Evolutionary conservation across 768 basidiomycete species (phyloP).

Genomic region (Tricholoma hemisulphureum): DNA sequence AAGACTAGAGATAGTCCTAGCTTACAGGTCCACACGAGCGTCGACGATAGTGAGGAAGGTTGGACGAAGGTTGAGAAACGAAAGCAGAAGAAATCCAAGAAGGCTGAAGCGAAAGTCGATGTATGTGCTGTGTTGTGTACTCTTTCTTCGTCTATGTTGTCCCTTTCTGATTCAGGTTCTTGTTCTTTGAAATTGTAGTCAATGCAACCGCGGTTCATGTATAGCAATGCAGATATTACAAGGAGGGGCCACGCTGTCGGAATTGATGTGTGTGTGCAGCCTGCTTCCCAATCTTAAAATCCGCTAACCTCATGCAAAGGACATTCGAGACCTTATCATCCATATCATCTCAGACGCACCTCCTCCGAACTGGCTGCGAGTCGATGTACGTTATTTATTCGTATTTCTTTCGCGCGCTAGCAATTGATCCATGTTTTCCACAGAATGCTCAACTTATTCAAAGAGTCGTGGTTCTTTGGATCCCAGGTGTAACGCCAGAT

Average conservation of each 20-base stretch:
- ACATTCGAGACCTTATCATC: conserved; percentile 82
- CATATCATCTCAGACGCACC: conserved; percentile 81
- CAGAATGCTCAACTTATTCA: conserved; percentile 75
- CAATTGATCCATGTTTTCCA: not conserved
- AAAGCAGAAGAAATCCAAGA: conserved; percentile 68
- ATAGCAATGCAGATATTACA: conserved; percentile 71
- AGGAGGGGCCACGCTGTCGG: conserved; percentile 72
- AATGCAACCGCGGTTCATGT: conserved; percentile 76
- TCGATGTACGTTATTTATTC: conserved; percentile 57
- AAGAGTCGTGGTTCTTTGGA: conserved; percentile 75
- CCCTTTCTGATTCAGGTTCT: not conserved
- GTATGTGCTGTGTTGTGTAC: no score
- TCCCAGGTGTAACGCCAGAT: conserved; percentile 83
- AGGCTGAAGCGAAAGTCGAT: conserved; percentile 54
- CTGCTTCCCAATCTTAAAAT: not conserved
- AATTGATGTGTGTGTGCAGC: conserved; percentile 61
- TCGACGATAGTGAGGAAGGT: conserved; percentile 27
- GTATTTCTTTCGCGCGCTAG: conserved; percentile 2
- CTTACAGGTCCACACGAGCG: conserved; percentile 8
- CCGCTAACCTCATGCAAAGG: conserved; percentile 56
- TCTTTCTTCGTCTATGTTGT: conserved; percentile 12
- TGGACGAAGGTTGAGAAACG: conserved; percentile 76
- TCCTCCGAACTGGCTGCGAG: conserved; percentile 82
- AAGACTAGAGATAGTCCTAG: conserved; percentile 31
- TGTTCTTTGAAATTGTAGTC: conserved; percentile 32